phyloP scores from a whole-genome alignment of 768 basidiomycete genomes.

The Pleurotus tuber-regium region DNA sequence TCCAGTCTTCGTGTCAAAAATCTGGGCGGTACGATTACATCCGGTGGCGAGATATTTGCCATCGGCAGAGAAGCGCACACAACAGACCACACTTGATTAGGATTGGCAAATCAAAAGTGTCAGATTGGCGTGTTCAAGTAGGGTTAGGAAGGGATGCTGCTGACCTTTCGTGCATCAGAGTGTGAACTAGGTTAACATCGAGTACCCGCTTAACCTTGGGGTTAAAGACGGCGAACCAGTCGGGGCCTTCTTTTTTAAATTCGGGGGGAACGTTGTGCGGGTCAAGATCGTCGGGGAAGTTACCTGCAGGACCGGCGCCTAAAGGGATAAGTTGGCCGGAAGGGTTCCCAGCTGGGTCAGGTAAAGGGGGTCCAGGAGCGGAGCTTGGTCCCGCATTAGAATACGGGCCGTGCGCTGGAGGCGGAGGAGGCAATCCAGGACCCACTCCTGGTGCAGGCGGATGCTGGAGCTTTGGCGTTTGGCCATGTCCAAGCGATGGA shows the following conservation, averaged over 20 bases:
- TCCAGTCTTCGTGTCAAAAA: conserved; percentile 92
- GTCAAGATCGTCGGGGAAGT: conserved; percentile 51
- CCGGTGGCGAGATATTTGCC: conserved; percentile 91
- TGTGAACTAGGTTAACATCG: conserved; percentile 77
- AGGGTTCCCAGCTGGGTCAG: conserved; percentile 10
- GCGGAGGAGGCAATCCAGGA: conserved; percentile 31
- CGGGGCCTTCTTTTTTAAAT: conserved; percentile 63
- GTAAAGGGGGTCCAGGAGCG: conserved; percentile 12
- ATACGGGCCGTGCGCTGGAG: conserved; percentile 11
- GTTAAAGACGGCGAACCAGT: conserved; percentile 89
- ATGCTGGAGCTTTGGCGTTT: conserved; percentile 17
- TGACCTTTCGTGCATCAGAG: conserved; percentile 81
- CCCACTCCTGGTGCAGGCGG: conserved; percentile 23
- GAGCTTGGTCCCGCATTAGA: conserved; percentile 19
- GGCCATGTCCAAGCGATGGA: conserved; percentile 27
- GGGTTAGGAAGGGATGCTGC: conserved; percentile 14
- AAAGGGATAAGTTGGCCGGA: conserved; percentile 14
- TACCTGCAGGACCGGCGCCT: conserved; percentile 18
- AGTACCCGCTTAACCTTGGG: conserved; percentile 67
- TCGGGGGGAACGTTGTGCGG: conserved; percentile 46
- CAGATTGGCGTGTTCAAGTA: not conserved
- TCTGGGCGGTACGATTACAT: conserved; percentile 91
- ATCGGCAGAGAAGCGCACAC: conserved; percentile 92
- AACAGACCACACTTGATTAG: conserved; percentile 59
- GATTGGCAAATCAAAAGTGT: not conserved